These are phyloP conservation scores for Taxawa tesnikishii DNA, from an alignment of 2,329 filamentous ascomycete genomes.

Conservation along the genomic window DNA sequence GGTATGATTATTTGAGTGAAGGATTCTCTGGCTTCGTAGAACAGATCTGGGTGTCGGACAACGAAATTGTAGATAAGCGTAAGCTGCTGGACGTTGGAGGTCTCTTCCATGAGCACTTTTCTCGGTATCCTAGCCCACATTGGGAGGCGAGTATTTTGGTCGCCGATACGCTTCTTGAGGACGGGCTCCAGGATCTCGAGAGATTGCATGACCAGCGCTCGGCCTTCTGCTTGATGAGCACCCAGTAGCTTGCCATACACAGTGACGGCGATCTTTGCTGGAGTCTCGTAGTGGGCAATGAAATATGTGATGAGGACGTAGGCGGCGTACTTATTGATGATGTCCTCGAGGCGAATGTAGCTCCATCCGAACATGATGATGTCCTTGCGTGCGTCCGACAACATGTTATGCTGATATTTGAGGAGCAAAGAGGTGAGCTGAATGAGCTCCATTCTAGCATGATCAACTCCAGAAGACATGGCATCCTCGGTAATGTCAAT, in stretches of 20 bases:
- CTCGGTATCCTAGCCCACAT: constrained; percentile 84
- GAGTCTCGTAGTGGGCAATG: constrained; percentile 93
- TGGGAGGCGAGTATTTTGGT: constrained; percentile 59
- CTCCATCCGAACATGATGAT: constrained; percentile 99
- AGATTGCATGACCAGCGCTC: constrained; percentile 83
- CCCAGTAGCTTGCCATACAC: constrained; percentile 86
- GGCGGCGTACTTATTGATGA: constrained; percentile 97
- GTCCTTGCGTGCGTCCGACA: constrained; percentile 89
- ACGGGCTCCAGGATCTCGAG: constrained; percentile 92
- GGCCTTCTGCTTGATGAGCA: constrained; percentile 90
- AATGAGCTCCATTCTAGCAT: constrained; percentile 88
- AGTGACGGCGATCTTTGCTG: constrained; percentile 87
- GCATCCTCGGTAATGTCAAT: constrained; percentile 74
- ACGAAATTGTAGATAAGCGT: constrained; percentile 97
- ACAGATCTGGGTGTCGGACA: constrained; percentile 80
- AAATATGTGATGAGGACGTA: constrained; percentile 97
- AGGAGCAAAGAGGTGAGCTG: constrained; percentile 90
- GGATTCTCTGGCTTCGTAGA: constrained; percentile 89
- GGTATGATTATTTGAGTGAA: constrained; percentile 82
- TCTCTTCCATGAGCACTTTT: constrained; percentile 85
- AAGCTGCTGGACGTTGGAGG: constrained; percentile 88
- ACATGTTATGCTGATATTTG: constrained; percentile 80
- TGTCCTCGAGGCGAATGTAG: constrained; percentile 94
- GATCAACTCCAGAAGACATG: constrained; percentile 76
- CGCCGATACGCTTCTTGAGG: constrained; percentile 68